Percentiles rank a stretch among this genome's conserved stretches.
These are phyloP conservation scores for Lactarius vividus DNA, from an alignment of 768 basidiomycete species.

Conservation along the genomic window DNA sequence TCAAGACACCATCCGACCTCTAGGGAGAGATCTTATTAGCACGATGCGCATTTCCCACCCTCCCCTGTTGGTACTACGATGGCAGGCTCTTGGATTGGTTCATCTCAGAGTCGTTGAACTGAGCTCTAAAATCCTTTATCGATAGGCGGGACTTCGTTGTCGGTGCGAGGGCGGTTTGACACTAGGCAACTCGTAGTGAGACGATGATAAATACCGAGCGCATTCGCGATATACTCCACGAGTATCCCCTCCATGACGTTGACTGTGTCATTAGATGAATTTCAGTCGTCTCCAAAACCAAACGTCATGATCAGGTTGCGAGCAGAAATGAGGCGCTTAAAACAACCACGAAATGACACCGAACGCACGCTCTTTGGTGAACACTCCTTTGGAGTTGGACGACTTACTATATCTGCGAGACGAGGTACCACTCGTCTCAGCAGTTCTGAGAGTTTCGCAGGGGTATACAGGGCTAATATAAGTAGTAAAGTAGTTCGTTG, in stretches of 20 bases:
- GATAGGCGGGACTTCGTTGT: constrained; percentile 73
- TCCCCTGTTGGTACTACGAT: constrained; percentile 25
- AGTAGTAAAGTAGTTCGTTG: constrained; percentile 34
- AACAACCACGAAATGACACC: neutral
- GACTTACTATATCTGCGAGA: constrained; percentile 58
- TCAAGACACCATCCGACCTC: neutral
- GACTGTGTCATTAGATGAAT: constrained; percentile 84
- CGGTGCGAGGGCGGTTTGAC: constrained; percentile 66
- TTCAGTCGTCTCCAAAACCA: constrained; percentile 89
- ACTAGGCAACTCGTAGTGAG: constrained; percentile 43
- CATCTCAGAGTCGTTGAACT: constrained; percentile 62
- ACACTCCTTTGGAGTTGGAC: constrained; percentile 69
- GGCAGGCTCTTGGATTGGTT: constrained; percentile 47
- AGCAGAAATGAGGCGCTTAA: constrained; percentile 44
- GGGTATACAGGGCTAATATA: constrained; percentile 44
- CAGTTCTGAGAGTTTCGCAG: constrained; percentile 47
- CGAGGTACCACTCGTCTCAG: constrained; percentile 39
- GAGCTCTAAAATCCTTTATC: constrained; percentile 84
- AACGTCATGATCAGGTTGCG: constrained; percentile 89
- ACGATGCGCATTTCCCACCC: constrained; percentile 3
- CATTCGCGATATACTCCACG: constrained; percentile 84
- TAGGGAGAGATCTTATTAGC: constrained; percentile 4
- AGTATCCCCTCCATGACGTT: constrained; percentile 93
- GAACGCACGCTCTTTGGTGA: constrained; percentile 77
- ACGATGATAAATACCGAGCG: constrained; percentile 16